Base-by-base conservation (phyloP, 2,329 filamentous ascomycete genomes). In the Pestalotiopsis fici region DNA sequence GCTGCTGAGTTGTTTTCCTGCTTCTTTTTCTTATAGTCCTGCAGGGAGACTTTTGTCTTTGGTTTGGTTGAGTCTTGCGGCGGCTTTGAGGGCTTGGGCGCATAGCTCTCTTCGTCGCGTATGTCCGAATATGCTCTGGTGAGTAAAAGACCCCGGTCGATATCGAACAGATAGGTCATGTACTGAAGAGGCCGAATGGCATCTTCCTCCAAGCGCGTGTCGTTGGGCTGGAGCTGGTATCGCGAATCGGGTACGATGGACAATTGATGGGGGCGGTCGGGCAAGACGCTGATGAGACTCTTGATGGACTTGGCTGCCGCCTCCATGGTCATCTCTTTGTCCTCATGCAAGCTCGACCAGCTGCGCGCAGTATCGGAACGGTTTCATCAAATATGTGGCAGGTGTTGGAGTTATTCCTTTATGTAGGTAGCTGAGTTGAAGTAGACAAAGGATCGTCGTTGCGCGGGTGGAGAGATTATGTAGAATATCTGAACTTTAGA, bases 1-100 rank as follows among this genome's bases (percentile, higher is more conserved):
- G 39, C 7, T 11, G 31, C 31, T 35, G 31, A 35, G 11, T 9
- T 35, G 31, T 35, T 35, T 55, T 64, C 60, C 11, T 61, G 79
- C 74, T 85, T 85, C 75, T 86, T 85, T 69, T 86, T 88, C 77
- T 86, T 86, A 72, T 88, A 89, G 74, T 89, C 87, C 76, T 85
- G 87, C 68, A 89, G 77, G 15, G 86, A 87, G 70, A 89, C 75
- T 75, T 88, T 87, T 61, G 78, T 81, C 57, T 77, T 74, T 21
- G 77, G 74, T 79, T 87, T 87, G 76, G 83, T 87, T 71, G 75
- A 71, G 67, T 73, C 73, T 65, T 57, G 68, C 68, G 64, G 75
- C 56, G 68, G 69, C n/a, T 67, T 72, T 13, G 72, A 61, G 37
- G 71, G 68, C 23, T 66, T 70, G 37, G 66, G 71, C 68, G 74